phyloP scores from a whole-genome alignment of 106 monocot genomes.

The Iris macrosiphon region DNA sequence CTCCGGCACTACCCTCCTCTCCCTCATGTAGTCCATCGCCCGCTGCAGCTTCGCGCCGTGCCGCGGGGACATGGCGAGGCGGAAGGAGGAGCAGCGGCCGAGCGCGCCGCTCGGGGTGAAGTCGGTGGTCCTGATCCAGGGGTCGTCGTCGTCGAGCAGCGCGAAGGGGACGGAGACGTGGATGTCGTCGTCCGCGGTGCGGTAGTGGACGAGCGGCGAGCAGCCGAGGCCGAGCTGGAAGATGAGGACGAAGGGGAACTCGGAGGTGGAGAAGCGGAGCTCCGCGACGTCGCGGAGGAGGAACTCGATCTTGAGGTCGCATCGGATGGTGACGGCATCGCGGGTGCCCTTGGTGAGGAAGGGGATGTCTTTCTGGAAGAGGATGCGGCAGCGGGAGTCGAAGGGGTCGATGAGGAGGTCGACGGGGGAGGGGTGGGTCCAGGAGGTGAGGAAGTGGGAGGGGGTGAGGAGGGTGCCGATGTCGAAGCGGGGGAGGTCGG shows the following conservation, averaged over 20 bases:
- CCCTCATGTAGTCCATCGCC: constrained; percentile 44
- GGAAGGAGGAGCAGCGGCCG: constrained; percentile 49
- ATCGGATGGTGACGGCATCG: constrained; percentile 29
- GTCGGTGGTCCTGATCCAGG: constrained; percentile 87
- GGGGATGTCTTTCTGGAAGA: constrained; percentile 41
- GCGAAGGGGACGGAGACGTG: constrained; percentile 27
- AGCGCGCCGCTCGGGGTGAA: constrained; percentile 51
- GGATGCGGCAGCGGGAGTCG: constrained; percentile 41
- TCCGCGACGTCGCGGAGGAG: constrained; percentile 57
- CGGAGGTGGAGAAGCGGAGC: constrained; percentile 29
- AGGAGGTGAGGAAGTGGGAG: constrained; percentile 39
- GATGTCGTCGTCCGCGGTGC: constrained; percentile 81
- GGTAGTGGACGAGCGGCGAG: constrained; percentile 57
- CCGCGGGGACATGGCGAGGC: constrained; percentile 49
- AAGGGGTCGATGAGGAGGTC: constrained; percentile 73
- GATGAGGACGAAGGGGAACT: constrained; percentile 35
- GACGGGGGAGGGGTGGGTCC: constrained; percentile 44
- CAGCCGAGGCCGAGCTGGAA: constrained; percentile 31
- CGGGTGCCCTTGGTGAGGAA: constrained; percentile 41
- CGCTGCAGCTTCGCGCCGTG: constrained; percentile 39
- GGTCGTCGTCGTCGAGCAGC: constrained; percentile 83
- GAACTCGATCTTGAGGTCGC: constrained; percentile 79
- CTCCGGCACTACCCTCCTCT: constrained; percentile 30
- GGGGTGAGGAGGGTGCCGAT: constrained; percentile 35
- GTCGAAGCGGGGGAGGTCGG: constrained; percentile 38